Base-by-base conservation (phyloP, 805 yeast genomes). In the Schwanniomyces sp. region DNA sequence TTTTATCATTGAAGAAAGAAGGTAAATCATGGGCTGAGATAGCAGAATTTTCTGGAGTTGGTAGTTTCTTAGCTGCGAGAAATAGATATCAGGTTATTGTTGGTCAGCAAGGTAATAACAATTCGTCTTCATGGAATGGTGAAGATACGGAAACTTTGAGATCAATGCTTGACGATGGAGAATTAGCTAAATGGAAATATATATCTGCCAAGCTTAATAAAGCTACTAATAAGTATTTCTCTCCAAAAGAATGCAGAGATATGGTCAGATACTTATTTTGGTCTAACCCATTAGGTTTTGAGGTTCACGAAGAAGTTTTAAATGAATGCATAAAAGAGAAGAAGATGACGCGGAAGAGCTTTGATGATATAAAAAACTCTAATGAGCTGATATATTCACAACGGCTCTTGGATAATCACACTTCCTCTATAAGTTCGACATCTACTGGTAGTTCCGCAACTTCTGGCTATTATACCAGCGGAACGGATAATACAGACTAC, bases 61-160 rank as follows among this genome's bases (percentile, higher is more conserved):
- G 84, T 7, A 78, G 84, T 37, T 83, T 80, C 49, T 66, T 86
- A 34, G 89, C 92, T 0, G 92, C 91, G 0, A 67, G 92, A 48
- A 86, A 86, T 59, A 67, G 92, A 49, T 87, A 87, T 56, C 92
- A 86, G 63, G 92, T 86, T 4, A 74, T 86, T 41, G 85, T 87
- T 53, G 94, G 94, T 4, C 92, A 86, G 60, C 92, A 86, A 57
- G 92, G 92, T 3, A 70, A 70, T 51, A 86, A 87, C 29, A 87
- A 86, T 10, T 75, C 82, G 1, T 77, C 81, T 21, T 77, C 80
- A 27, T 85, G 90, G 85, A 80, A 78, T 8, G 55, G 69, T 1
- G 80, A 78, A 12, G 90, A 85, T 62, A 75, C 80, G 7, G 49
- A 63, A 26, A 70, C 72, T 17, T 65, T 86, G 34, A 82, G 78